These are phyloP conservation scores for Discostella stelligera DNA, from an alignment of 352 stramenopile species.

Conservation along the genomic window DNA sequence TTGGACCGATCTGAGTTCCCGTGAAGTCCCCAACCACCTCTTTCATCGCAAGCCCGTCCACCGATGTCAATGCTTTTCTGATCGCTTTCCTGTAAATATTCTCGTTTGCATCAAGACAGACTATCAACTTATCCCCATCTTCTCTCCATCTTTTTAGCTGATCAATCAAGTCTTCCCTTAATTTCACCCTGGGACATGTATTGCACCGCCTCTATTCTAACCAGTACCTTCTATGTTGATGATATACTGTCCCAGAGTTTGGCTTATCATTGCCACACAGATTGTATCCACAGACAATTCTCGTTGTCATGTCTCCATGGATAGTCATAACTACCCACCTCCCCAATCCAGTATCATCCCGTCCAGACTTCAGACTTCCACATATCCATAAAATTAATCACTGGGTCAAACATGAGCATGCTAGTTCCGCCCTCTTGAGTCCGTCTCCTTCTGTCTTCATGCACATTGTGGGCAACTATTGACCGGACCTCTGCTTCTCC, in stretches of 20 bases:
- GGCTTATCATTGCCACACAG: too few species aligned
- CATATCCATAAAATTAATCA: constrained; percentile 1
- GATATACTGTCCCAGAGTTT: too few species aligned
- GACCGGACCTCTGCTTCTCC: constrained; percentile 9
- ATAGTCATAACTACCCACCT: neutral
- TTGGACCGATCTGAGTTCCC: constrained; percentile 3
- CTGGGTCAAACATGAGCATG: neutral
- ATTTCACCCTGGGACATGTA: neutral
- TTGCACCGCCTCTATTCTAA: neutral
- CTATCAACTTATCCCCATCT: constrained; percentile 5
- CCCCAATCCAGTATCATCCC: too few species aligned
- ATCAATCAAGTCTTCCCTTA: too few species aligned
- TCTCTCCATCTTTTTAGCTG: constrained; percentile 12
- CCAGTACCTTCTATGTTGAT: neutral
- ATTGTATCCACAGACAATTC: constrained; percentile 2
- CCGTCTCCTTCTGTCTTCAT: neutral
- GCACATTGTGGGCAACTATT: constrained; percentile 2
- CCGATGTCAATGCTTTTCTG: neutral
- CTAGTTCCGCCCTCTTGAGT: neutral
- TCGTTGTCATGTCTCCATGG: neutral
- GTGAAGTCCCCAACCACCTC: constrained; percentile 7
- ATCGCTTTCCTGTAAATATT: constrained; percentile 19
- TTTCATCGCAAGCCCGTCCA: constrained; percentile 9
- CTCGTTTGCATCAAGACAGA: constrained; percentile 31
- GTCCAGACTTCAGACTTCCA: neutral